phyloP scores from a whole-genome alignment of 495 filamentous ascomycete genomes.

The Cenococcum geophilum region DNA sequence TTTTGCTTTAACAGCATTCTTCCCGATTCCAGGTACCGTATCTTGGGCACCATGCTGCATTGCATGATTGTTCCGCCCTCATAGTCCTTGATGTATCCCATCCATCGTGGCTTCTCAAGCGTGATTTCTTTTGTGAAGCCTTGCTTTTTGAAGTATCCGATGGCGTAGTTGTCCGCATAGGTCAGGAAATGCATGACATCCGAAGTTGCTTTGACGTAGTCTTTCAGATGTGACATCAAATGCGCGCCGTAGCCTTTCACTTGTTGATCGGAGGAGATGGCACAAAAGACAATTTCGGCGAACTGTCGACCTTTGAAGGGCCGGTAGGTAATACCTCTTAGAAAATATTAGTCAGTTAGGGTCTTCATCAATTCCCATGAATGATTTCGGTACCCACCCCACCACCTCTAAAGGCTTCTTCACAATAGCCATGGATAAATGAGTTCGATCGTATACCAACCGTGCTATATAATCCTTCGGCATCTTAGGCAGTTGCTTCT shows the following conservation, averaged over 20 bases:
- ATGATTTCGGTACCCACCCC: conserved; percentile 44
- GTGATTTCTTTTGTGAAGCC: conserved; percentile 99
- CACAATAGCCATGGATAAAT: conserved; percentile 93
- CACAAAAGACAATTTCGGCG: conserved; percentile 97
- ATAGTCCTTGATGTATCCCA: conserved; percentile 99
- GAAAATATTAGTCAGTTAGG: neutral
- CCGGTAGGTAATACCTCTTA: conserved; percentile 80
- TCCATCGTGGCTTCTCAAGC: conserved; percentile 83
- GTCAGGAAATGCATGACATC: conserved; percentile 98
- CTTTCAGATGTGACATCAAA: conserved; percentile 96
- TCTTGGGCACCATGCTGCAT: conserved; percentile 91
- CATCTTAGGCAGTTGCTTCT: conserved; percentile 98
- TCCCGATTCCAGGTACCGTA: conserved; percentile 88
- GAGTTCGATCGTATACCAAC: conserved; percentile 93
- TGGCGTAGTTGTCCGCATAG: conserved; percentile 98
- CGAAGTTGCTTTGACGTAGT: conserved; percentile 95
- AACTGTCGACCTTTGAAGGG: conserved; percentile 91
- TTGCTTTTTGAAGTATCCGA: conserved; percentile 99
- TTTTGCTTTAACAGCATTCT: conserved; percentile 97
- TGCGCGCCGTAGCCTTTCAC: conserved; percentile 98
- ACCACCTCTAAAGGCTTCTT: conserved; percentile 94
- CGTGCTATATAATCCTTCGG: conserved; percentile 97
- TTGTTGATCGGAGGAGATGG: conserved; percentile 95
- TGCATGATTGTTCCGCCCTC: conserved; percentile 99
- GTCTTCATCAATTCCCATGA: neutral